Evolutionary conservation across 1,284 basidiomycete genomes (phyloP).

Genomic region (Kalmanozyma brasiliensis): DNA sequence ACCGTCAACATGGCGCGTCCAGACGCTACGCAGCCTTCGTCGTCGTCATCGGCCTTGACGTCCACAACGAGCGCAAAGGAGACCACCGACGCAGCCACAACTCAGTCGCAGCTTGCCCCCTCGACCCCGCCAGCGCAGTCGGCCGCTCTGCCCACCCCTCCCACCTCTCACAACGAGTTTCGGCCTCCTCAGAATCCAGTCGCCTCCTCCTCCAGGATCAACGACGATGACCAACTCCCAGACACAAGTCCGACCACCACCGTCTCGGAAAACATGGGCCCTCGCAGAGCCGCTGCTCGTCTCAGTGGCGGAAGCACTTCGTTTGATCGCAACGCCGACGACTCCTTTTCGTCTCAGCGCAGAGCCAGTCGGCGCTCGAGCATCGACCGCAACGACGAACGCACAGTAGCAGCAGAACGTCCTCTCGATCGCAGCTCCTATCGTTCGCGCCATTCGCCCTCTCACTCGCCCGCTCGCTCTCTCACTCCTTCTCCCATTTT

Average conservation of each 20-base stretch:
- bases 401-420: constrained; percentile 35
- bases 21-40: constrained; percentile 11
- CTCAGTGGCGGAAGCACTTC: constrained; percentile 43
- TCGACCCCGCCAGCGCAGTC: constrained; percentile 25
- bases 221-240: constrained; percentile 18
- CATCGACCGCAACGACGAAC: constrained; percentile 44
- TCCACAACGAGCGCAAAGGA: constrained; percentile 3
- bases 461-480: constrained; percentile 37
- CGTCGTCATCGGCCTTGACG: constrained; percentile 1
- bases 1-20: constrained; percentile 14
- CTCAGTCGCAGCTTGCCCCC: constrained; percentile 11
- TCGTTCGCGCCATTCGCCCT: constrained; percentile 37
- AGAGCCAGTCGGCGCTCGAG: constrained; percentile 41
- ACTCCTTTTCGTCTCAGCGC: constrained; percentile 35
- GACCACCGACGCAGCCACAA: not conserved
- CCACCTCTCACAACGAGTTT: constrained; percentile 55
- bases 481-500: constrained; percentile 63
- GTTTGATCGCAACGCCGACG: constrained; percentile 27
- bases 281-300: constrained; percentile 39
- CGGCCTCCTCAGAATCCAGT: constrained; percentile 33
- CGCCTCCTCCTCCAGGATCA: constrained; percentile 35
- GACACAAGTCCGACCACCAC: constrained; percentile 45
- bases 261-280: constrained; percentile 39
- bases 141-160: constrained; percentile 47
- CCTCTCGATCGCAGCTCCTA: constrained; percentile 27